These are phyloP conservation scores for Backusella sp. DNA, from an alignment of 192 early-diverging fungal species.

Conservation along the genomic window DNA sequence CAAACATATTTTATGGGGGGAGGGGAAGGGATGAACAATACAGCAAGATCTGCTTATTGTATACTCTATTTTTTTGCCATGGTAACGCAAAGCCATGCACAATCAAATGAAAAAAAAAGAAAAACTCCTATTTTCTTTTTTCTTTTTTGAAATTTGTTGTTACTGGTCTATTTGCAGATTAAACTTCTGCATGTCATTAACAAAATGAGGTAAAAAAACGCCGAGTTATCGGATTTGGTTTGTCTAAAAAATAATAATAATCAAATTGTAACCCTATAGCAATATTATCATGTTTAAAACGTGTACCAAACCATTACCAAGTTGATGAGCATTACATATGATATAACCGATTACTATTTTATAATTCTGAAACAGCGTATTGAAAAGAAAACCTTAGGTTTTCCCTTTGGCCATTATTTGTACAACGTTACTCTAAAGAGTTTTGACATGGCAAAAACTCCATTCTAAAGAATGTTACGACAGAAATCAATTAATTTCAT, in stretches of 20 bases:
- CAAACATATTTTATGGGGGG: not conserved
- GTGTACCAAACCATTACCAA: not conserved
- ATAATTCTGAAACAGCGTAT: not conserved
- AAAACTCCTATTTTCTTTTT: not conserved
- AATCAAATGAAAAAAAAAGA: not conserved
- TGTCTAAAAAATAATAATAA: not conserved
- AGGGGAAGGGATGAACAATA: not conserved
- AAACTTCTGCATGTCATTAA: not conserved
- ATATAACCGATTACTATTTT: not conserved
- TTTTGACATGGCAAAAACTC: not conserved
- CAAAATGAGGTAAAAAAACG: not conserved
- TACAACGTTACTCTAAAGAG: not conserved
- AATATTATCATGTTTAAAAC: too few relatives aligned
- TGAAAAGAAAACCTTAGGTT: not conserved
- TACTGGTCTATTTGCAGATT: not conserved
- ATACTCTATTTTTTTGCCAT: not conserved
- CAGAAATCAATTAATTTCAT: conserved; percentile 1
- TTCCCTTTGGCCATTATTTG: not conserved
- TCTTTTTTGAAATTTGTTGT: not conserved
- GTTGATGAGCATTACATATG: not conserved
- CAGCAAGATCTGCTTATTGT: not conserved
- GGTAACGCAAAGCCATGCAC: not conserved
- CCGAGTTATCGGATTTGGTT: not conserved
- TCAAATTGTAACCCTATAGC: not conserved
- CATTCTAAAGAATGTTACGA: not conserved